These are phyloP conservation scores for Xylaria polymorpha DNA, from an alignment of 2,329 filamentous ascomycete species.

Conservation along the genomic window DNA sequence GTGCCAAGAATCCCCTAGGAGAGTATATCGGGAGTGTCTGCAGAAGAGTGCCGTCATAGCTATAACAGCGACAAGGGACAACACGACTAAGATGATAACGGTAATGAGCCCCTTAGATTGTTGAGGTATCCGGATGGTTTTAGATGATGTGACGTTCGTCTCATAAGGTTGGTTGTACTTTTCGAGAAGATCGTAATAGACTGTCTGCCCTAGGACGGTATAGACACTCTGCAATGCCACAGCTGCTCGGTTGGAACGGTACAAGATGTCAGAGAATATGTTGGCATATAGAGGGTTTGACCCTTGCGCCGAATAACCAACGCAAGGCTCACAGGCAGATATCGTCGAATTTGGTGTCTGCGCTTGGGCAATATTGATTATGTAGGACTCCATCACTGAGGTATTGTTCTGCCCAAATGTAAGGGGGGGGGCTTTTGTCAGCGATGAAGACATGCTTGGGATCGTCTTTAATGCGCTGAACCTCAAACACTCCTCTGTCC, in stretches of 20 bases:
- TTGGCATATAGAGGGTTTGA: conserved; percentile 1
- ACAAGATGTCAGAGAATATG: conserved; percentile 8
- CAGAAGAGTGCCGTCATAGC: not conserved
- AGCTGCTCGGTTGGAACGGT: not conserved
- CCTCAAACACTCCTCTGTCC: conserved; percentile 2
- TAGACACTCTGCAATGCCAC: conserved; percentile 7
- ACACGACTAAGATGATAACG: not conserved
- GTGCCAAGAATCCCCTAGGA: not conserved
- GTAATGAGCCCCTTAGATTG: not conserved
- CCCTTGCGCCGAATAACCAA: not conserved
- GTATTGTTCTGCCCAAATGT: conserved; percentile 5
- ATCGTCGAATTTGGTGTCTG: conserved; percentile 7
- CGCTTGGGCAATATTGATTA: not conserved
- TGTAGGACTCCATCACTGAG: conserved; percentile 7
- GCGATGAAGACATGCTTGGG: not conserved
- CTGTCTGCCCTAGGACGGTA: not conserved
- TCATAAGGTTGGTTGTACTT: conserved; percentile 3
- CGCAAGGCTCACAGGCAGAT: not conserved
- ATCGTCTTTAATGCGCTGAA: not conserved
- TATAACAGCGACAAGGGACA: not conserved
- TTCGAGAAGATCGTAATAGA: conserved; percentile 14
- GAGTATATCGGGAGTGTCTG: not conserved
- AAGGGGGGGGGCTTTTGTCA: not conserved
- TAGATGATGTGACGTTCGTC: not conserved
- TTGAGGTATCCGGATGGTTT: not conserved